Conservation (phyloP, 1,139 yeast genomes). For the Suhomyces taliae region DNA sequence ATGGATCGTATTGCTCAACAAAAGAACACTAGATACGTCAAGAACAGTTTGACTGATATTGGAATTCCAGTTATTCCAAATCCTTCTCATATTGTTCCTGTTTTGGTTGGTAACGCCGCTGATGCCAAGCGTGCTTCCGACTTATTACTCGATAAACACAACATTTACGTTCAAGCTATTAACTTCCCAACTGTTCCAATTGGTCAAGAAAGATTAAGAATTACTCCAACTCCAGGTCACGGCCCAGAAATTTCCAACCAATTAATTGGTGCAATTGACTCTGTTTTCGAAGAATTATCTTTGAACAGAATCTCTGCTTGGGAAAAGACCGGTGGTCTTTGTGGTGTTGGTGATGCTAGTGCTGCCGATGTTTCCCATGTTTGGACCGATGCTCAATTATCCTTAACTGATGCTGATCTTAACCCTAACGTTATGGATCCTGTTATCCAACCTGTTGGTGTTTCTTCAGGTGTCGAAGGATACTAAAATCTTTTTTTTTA, state of each 20-base stretch:
- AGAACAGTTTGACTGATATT: constrained; percentile 60
- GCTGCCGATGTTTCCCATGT: constrained; percentile 50
- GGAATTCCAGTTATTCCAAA: constrained; percentile 97
- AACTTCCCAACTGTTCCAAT: constrained; percentile 97
- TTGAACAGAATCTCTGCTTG: constrained; percentile 79
- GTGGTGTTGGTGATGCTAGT: constrained; percentile 74
- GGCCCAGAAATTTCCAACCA: constrained; percentile 71
- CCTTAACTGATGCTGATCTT: constrained; percentile 59
- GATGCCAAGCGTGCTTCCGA: constrained; percentile 92
- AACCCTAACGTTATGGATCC: constrained; percentile 67
- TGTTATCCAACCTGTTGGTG: constrained; percentile 57
- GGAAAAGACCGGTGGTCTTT: constrained; percentile 77
- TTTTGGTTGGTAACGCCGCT: constrained; percentile 90
- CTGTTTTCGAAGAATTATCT: constrained; percentile 71
- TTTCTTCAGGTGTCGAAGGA: constrained; percentile 59
- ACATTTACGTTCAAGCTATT: constrained; percentile 95
- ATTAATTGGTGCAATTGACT: constrained; percentile 75
- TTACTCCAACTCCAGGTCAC: constrained; percentile 98
- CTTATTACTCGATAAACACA: constrained; percentile 75
- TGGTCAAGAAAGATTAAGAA: constrained; percentile 93
- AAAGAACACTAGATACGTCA: constrained; percentile 80
- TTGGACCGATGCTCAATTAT: constrained; percentile 84
- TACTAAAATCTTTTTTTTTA: background rate
- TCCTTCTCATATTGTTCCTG: constrained; percentile 96
- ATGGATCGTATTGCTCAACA: constrained; percentile 84